These are phyloP conservation scores for Terana coerulea DNA, from an alignment of 768 basidiomycete species.

Conservation along the genomic window DNA sequence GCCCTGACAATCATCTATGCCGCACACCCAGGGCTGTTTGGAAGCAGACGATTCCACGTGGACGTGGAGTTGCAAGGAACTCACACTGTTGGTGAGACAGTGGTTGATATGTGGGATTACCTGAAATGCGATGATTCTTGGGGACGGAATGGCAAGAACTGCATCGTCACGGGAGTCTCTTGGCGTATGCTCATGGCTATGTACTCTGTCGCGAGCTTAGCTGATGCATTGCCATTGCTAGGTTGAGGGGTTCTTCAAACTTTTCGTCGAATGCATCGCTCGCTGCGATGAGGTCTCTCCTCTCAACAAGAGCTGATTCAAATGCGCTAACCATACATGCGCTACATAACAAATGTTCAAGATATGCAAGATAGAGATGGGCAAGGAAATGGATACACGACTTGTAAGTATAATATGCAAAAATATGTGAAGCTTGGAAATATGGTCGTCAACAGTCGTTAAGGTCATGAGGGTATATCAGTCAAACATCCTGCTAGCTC, in stretches of 20 bases:
- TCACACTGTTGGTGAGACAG: constrained; percentile 71
- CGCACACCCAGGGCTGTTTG: constrained; percentile 64
- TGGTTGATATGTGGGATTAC: constrained; percentile 76
- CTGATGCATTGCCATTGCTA: constrained; percentile 25
- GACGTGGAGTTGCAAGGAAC: constrained; percentile 74
- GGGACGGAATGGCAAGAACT: constrained; percentile 75
- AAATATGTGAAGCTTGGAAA: constrained; percentile 2
- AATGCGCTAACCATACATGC: neutral
- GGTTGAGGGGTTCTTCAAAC: constrained; percentile 62
- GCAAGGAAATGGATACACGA: neutral
- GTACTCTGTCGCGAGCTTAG: neutral
- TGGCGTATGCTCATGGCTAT: constrained; percentile 45
- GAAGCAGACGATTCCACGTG: constrained; percentile 61
- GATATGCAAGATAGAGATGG: neutral
- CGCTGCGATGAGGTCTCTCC: constrained; percentile 59
- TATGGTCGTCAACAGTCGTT: constrained; percentile 11
- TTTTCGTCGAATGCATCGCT: constrained; percentile 58
- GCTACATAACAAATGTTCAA: neutral
- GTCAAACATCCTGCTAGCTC: constrained; percentile 28
- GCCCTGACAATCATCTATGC: constrained; percentile 79
- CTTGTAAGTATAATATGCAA: constrained; percentile 3
- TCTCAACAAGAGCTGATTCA: constrained; percentile 40
- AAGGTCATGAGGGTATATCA: constrained; percentile 14
- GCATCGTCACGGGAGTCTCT: constrained; percentile 63
- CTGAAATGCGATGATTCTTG: constrained; percentile 56